Base-by-base conservation (phyloP, 192 early-diverging fungal genomes). In the Backusella liffmaniae region DNA sequence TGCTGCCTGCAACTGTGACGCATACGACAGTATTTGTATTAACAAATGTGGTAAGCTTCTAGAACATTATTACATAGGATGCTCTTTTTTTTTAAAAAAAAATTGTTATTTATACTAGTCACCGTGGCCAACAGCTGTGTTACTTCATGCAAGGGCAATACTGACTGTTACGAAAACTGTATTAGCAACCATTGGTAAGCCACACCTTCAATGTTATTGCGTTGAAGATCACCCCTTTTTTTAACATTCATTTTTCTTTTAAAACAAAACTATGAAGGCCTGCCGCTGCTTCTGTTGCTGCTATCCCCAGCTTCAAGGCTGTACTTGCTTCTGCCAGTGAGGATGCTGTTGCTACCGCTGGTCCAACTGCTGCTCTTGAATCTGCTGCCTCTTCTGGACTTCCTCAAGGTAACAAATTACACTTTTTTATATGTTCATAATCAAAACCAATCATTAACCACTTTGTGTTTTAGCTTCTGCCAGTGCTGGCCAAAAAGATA, bases 21-120 rank as follows among this genome's bases (percentile, higher is more conserved):
- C 53, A 15, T 23, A 23, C 21, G 72, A 73, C 23, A 44, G n/a
- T 3, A 23, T 35, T 1, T 73, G 72, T n/a, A 4, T 36, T 8
- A 73, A 0, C 51, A 73, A 73, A 21, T 73, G 72, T 73, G 72
- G 72, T 73, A 73, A 73, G 29, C 16, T 7, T 51, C 18, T 23
- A 36, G 15, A 37, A 73, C 23, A 21, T 49, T 39, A 21, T 53
- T 32, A 35, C 56, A 21, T 32, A 51, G 49, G 8, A 46, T 18
- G 15, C 15, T 5, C 30, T 16, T 51, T 7, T 56, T 7, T 56
- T 6, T 26, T 26, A 26, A 26, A 26, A 18, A 46, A 42, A 56
- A 34, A 36, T 8, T 10, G 32, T 39, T 73, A 13, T 35, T 23
- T 37, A 15, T 59, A 8, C 5, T 62, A 73, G 72, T 73, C 5